Conservation (phyloP, 1,139 yeast genomes). For the Suhomyces taliae region DNA sequence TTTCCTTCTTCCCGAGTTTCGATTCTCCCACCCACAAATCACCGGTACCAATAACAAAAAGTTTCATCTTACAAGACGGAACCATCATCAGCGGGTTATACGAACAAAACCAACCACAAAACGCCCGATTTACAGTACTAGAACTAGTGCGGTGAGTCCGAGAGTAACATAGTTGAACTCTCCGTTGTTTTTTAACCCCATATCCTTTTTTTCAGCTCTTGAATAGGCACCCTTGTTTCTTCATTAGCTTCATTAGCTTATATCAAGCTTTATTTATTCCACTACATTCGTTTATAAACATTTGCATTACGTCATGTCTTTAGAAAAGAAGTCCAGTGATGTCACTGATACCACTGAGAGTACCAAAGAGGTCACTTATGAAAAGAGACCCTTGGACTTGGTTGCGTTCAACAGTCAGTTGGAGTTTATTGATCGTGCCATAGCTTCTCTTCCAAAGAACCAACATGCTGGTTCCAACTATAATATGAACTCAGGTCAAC, state of each 20-base stretch:
- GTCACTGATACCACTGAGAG: background rate
- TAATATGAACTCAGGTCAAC: constrained; percentile 7
- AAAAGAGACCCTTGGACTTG: constrained; percentile 29
- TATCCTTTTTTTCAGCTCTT: background rate
- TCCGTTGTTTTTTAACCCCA: too few species aligned
- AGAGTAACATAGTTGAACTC: too few species aligned
- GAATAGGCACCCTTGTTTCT: background rate
- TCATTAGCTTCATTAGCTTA: background rate
- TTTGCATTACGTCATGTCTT: constrained; percentile 9
- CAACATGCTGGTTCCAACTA: constrained; percentile 1
- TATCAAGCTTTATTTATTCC: background rate
- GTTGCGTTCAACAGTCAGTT: constrained; percentile 34
- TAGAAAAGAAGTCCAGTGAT: background rate
- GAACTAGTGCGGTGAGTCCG: too few species aligned
- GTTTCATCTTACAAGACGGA: too few species aligned
- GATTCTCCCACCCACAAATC: background rate
- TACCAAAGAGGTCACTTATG: constrained; percentile 14
- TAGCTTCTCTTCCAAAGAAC: constrained; percentile 13
- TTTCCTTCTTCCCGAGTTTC: background rate
- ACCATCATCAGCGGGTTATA: too few species aligned
- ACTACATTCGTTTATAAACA: too few species aligned
- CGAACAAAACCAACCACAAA: too few species aligned
- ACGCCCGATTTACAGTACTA: too few species aligned
- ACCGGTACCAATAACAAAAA: too few species aligned
- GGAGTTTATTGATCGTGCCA: constrained; percentile 24